Evolutionary conservation across 1,284 basidiomycete species (phyloP).

Genomic region (Meripilus lineatus): DNA sequence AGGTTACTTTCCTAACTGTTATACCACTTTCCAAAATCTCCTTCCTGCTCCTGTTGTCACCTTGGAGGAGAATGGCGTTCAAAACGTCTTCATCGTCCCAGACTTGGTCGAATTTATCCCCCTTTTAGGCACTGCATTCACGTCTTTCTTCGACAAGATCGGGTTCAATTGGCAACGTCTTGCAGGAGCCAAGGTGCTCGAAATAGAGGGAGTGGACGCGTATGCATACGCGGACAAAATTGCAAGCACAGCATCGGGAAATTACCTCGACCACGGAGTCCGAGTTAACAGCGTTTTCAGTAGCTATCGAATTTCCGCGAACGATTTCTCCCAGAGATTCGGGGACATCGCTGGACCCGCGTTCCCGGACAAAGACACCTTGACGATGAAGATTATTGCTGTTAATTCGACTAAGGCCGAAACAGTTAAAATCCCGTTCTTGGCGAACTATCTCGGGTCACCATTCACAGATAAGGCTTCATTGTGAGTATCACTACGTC

Average conservation of each 20-base stretch:
- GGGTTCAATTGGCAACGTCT: slow-evolving; percentile 54
- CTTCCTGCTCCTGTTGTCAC: slow-evolving; percentile 56
- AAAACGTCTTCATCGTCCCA: slow-evolving; percentile 52
- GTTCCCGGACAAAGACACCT: slow-evolving; percentile 40
- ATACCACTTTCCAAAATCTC: slow-evolving; percentile 51
- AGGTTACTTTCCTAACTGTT: slow-evolving; percentile 60
- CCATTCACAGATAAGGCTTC: slow-evolving; percentile 48
- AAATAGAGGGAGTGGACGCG: slow-evolving; percentile 49
- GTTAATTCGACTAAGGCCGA: slow-evolving; percentile 43
- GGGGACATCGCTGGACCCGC: slow-evolving; percentile 54
- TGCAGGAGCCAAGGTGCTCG: slow-evolving; percentile 52
- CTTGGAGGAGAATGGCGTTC: slow-evolving; percentile 46
- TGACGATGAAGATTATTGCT: slow-evolving; percentile 40
- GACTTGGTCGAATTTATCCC: slow-evolving; percentile 48
- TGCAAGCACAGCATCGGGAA: slow-evolving; percentile 53
- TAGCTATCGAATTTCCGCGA: slow-evolving; percentile 48
- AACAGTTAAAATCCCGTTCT: slow-evolving; percentile 48
- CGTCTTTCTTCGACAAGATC: slow-evolving; percentile 44
- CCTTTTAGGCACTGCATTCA: slow-evolving; percentile 42
- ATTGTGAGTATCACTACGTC: slow-evolving; percentile 38
- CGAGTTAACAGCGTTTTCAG: slow-evolving; percentile 61
- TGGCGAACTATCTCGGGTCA: slow-evolving; percentile 42
- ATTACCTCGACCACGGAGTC: slow-evolving; percentile 58
- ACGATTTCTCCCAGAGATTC: slow-evolving; percentile 49
- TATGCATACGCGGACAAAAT: slow-evolving; percentile 54